phyloP scores from a whole-genome alignment of 805 yeast genomes.

The Nakazawaea holstii region DNA sequence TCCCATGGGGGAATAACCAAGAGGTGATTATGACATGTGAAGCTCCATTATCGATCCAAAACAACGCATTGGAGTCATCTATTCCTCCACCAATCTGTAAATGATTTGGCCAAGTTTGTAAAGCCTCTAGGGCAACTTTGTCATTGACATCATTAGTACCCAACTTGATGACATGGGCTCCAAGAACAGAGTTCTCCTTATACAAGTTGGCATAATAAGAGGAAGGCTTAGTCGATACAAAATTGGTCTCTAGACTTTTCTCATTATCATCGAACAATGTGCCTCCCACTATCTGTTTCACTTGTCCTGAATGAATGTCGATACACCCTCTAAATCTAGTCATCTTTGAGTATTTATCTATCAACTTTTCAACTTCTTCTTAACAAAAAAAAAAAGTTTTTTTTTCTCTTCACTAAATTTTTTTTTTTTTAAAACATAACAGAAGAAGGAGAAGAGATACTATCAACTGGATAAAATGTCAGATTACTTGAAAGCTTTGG shows the following conservation, averaged over 20 bases:
- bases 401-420: background rate
- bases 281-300: constrained; percentile 96
- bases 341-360: constrained; percentile 38
- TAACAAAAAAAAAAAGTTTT: background rate
- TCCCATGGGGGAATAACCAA: constrained; percentile 74
- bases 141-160: constrained; percentile 78
- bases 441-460: background rate
- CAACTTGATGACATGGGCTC: constrained; percentile 91
- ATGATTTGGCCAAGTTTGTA: constrained; percentile 63
- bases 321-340: constrained; percentile 91
- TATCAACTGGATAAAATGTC: background rate
- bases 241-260: constrained; percentile 55
- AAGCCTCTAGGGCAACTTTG: constrained; percentile 72
- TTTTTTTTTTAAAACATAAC: background rate
- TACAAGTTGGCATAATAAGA: constrained; percentile 73
- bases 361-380: background rate
- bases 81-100: constrained; percentile 96
- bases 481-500: constrained; percentile 20
- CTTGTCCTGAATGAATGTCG: constrained; percentile 91
- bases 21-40: constrained; percentile 88
- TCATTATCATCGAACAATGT: constrained; percentile 55
- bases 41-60: constrained; percentile 79
- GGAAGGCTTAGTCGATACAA: constrained; percentile 70
- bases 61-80: constrained; percentile 60
- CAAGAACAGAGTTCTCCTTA: constrained; percentile 46